Base-by-base conservation (phyloP, 306 rosid genomes). In the Cucurbita pepo region DNA sequence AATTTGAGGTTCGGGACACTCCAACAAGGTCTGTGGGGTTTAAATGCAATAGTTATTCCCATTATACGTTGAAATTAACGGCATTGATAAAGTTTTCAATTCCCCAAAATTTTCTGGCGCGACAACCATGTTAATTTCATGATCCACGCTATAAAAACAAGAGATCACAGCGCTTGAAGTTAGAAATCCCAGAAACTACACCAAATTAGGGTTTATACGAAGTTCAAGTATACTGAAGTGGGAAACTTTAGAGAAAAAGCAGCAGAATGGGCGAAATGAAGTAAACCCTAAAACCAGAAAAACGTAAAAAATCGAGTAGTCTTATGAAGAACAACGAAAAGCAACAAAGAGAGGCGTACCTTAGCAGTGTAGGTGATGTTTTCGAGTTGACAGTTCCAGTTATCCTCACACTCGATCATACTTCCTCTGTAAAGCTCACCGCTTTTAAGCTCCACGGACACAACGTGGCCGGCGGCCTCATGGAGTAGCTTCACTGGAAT, bases 301-400 rank as follows among this genome's bases (percentile, higher is more conserved):
- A 22, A 69, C 73, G 8, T 47, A 71, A n/a, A 10, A 61, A 53
- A 16, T 37, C 48, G 8, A 53, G n/a, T 22, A 56, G 38, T 18
- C 10, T 36, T 45, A 50, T 0, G 47, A 61, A 0, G 47, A 61
- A 78, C 34, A 60, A 47, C 36, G 0, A 73, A 10, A 13, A n/a
- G 11, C n/a, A 0, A 7, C 3, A 45, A 37, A 22, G 37, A 56
- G 16, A 0, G n/a, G 37, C 13, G 25, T 25, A 91, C 99, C 90
- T 89, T 94, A n/a, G 99, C 97, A 34, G 99, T 94, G 86, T 85
- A 94, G 83, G 99, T 94, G 78, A 94, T 94, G 85, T 84, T 94
- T 83, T 94, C 99, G 56, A 94, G 99, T 81, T 94, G 99, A 79
- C 97, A 94, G 80, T 91, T 94, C 99, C 97, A 94, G 82, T 94